A percentile compares a stretch with the other conserved stretches of the same genome.
Evolutionary conservation across 2,329 filamentous ascomycete genomes (phyloP).

Genomic region (Sporothrix curviconia): DNA sequence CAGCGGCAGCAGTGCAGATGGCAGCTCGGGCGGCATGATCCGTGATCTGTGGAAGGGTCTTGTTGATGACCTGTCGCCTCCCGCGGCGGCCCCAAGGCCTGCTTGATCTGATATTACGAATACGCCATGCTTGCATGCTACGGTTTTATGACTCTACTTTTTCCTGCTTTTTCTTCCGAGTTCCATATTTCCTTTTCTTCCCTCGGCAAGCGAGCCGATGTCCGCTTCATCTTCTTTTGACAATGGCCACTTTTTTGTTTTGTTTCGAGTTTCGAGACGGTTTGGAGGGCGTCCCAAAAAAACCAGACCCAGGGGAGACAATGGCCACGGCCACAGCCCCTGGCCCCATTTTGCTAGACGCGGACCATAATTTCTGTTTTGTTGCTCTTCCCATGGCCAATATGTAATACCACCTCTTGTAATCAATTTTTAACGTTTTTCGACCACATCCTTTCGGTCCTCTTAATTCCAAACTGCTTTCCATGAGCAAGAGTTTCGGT

Average conservation of each 20-base stretch:
- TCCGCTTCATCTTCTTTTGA: neutral
- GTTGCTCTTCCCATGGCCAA: neutral
- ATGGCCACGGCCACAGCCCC: too few relatives aligned
- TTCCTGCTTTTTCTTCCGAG: neutral
- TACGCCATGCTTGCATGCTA: neutral
- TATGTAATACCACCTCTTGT: neutral
- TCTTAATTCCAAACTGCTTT: too few relatives aligned
- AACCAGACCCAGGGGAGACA: too few relatives aligned
- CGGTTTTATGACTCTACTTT: neutral
- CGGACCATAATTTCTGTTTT: too few relatives aligned
- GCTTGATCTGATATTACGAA: constrained; percentile 2
- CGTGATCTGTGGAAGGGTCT: constrained; percentile 51
- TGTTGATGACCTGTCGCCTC: constrained; percentile 20
- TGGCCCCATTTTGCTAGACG: too few relatives aligned
- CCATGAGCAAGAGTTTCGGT: too few relatives aligned
- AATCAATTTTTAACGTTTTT: neutral
- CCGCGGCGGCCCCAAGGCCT: constrained; percentile 1
- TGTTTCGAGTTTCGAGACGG: constrained; percentile 1
- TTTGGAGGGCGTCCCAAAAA: neutral
- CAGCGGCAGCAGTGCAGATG: neutral
- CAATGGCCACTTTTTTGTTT: neutral
- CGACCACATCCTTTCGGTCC: neutral
- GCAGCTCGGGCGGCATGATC: constrained; percentile 38
- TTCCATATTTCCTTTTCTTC: neutral
- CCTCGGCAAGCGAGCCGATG: neutral